These are phyloP conservation scores for Agrocybe praecox DNA, from an alignment of 768 basidiomycete genomes.

Conservation along the genomic window DNA sequence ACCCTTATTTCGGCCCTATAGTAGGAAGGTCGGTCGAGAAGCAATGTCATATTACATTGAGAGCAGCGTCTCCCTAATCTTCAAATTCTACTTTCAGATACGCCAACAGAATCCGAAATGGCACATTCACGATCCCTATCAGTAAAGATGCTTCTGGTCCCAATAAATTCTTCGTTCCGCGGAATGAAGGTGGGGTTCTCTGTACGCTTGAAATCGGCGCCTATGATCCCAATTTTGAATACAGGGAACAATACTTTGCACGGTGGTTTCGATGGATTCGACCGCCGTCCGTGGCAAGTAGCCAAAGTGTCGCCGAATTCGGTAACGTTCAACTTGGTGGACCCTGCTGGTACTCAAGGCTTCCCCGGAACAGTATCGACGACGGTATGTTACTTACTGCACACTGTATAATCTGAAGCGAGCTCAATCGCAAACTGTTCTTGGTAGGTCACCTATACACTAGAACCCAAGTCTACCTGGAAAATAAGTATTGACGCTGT, in stretches of 20 bases:
- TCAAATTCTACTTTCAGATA: slow-evolving; percentile 28
- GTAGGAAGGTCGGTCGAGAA: slow-evolving; percentile 34
- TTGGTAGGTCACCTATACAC: slow-evolving; percentile 32
- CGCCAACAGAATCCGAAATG: slow-evolving; percentile 44
- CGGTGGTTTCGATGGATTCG: slow-evolving; percentile 48
- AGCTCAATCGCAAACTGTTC: too few species aligned
- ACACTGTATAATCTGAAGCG: too few species aligned
- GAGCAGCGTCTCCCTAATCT: not conserved
- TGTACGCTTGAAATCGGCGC: not conserved
- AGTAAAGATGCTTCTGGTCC: slow-evolving; percentile 39
- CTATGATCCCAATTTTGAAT: not conserved
- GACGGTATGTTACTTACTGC: slow-evolving; percentile 20
- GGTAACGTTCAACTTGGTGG: slow-evolving; percentile 44
- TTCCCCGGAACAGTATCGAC: slow-evolving; percentile 48
- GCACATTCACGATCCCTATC: slow-evolving; percentile 45
- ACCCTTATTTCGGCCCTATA: slow-evolving; percentile 43
- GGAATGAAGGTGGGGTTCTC: slow-evolving; percentile 38
- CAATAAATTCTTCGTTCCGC: slow-evolving; percentile 38
- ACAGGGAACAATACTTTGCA: slow-evolving; percentile 47
- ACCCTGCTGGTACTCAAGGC: slow-evolving; percentile 44
- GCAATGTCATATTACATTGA: not conserved
- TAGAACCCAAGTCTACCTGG: slow-evolving; percentile 36
- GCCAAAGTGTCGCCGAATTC: slow-evolving; percentile 30
- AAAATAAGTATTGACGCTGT: slow-evolving; percentile 38
- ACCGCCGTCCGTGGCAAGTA: slow-evolving; percentile 44